These are phyloP conservation scores for Pichia exigua DNA, from an alignment of 805 yeast species.

Conservation along the genomic window DNA sequence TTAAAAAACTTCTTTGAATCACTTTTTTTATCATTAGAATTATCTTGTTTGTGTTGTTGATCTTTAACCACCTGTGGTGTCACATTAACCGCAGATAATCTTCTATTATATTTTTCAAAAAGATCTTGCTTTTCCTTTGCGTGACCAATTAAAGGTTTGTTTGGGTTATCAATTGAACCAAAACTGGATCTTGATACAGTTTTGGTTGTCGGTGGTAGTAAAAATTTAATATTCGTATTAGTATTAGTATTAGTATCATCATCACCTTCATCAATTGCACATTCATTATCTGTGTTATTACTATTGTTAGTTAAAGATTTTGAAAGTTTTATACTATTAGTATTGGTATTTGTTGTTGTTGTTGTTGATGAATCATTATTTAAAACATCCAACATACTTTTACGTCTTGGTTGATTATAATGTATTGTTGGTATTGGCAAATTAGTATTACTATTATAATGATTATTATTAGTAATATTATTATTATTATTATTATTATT, in stretches of 20 bases:
- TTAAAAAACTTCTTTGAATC: neutral
- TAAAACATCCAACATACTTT: constrained; percentile 7
- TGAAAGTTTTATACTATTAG: neutral
- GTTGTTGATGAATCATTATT: neutral
- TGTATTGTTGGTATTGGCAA: neutral
- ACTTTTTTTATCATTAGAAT: neutral
- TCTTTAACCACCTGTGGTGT: neutral
- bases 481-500: neutral
- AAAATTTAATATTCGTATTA: too few species aligned
- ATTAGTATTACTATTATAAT: too few species aligned
- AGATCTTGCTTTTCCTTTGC: constrained; percentile 16
- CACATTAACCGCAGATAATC: constrained; percentile 22
- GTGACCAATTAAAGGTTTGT: neutral
- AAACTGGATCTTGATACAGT: neutral
- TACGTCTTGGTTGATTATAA: neutral
- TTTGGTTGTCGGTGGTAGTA: neutral
- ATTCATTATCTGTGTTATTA: neutral
- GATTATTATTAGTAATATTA: neutral
- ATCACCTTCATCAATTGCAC: neutral
- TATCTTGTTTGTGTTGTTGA: neutral
- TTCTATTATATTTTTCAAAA: constrained; percentile 25
- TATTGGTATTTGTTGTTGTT: too few species aligned
- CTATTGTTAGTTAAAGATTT: neutral
- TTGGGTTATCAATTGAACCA: neutral
- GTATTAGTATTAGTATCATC: too few species aligned